Evolutionary conservation across 1,139 yeast species (phyloP).

Genomic region (Candida gigantensis): DNA sequence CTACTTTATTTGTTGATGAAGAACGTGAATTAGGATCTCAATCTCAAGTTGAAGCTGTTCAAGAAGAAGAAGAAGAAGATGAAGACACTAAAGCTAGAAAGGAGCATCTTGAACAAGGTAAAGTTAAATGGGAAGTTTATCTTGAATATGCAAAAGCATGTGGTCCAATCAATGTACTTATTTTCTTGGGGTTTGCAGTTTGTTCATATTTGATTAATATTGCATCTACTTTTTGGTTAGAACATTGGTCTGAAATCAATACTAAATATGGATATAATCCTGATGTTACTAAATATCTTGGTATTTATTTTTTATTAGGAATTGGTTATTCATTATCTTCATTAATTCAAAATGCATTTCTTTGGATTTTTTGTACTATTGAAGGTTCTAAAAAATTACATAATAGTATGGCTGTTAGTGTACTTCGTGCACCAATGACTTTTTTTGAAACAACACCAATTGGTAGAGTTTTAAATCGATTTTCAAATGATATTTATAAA

Average conservation of each 20-base stretch:
- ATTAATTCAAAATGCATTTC: slow-evolving; percentile 65
- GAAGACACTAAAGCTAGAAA: slow-evolving; percentile 47
- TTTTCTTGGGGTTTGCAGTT: slow-evolving; percentile 54
- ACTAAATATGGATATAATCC: slow-evolving; percentile 71
- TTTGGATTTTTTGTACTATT: slow-evolving; percentile 85
- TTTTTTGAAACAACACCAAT: slow-evolving; percentile 97
- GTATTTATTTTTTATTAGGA: slow-evolving; percentile 76
- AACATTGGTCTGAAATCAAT: slow-evolving; percentile 95
- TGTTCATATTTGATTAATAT: slow-evolving; percentile 58
- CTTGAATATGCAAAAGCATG: slow-evolving; percentile 84
- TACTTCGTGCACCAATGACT: slow-evolving; percentile 92
- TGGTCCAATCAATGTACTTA: slow-evolving; percentile 65
- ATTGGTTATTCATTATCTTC: slow-evolving; percentile 58
- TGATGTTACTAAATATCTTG: slow-evolving; percentile 64
- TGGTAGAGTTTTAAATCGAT: slow-evolving; percentile 91
- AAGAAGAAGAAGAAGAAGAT: slow-evolving; percentile 45
- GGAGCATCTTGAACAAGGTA: slow-evolving; percentile 91
- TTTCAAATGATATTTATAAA: slow-evolving; percentile 90
- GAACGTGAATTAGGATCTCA: slow-evolving; percentile 6
- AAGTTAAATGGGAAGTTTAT: slow-evolving; percentile 90
- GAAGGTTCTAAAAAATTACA: slow-evolving; percentile 81
- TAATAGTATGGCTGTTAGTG: slow-evolving; percentile 74
- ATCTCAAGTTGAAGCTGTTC: slow-evolving; percentile 30
- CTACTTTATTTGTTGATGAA: slow-evolving; percentile 47
- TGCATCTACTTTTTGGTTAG: slow-evolving; percentile 80